These are phyloP conservation scores for Ophidiomyces ophidiicola DNA, from an alignment of 2,329 filamentous ascomycete species.

Conservation along the genomic window DNA sequence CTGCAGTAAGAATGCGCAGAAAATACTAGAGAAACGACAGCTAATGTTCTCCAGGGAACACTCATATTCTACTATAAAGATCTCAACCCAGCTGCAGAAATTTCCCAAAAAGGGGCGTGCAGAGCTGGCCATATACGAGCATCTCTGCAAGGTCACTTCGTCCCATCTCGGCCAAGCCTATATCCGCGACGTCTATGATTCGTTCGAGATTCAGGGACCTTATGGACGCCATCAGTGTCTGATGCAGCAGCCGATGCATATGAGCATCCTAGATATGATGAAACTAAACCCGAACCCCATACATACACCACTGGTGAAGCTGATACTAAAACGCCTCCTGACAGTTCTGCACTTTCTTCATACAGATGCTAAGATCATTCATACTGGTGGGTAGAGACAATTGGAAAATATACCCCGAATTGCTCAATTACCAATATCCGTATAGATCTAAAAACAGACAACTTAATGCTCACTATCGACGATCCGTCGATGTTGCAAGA, in stretches of 20 bases:
- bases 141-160: slow-evolving; percentile 6
- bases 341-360: slow-evolving; percentile 10
- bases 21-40: not conserved
- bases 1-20: not conserved
- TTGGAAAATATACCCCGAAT: not conserved
- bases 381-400: slow-evolving; percentile 5
- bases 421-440: not conserved
- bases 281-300: slow-evolving; percentile 18
- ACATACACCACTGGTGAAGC: slow-evolving; percentile 10
- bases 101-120: not conserved
- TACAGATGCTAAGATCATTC: slow-evolving; percentile 4
- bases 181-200: slow-evolving; percentile 10
- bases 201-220: slow-evolving; percentile 10
- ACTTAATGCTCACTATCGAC: slow-evolving; percentile 4
- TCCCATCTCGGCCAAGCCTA: slow-evolving; percentile 8
- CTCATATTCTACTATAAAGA: not conserved
- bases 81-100: not conserved
- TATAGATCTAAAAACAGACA: slow-evolving; percentile 10
- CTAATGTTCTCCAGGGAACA: not conserved
- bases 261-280: slow-evolving; percentile 25
- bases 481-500: slow-evolving; percentile 5
- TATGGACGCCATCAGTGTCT: slow-evolving; percentile 22
- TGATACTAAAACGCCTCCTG: slow-evolving; percentile 7
- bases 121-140: slow-evolving; percentile 8
- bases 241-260: slow-evolving; percentile 23